phyloP scores from a whole-genome alignment of 805 yeast genomes.

The Candida montana region DNA sequence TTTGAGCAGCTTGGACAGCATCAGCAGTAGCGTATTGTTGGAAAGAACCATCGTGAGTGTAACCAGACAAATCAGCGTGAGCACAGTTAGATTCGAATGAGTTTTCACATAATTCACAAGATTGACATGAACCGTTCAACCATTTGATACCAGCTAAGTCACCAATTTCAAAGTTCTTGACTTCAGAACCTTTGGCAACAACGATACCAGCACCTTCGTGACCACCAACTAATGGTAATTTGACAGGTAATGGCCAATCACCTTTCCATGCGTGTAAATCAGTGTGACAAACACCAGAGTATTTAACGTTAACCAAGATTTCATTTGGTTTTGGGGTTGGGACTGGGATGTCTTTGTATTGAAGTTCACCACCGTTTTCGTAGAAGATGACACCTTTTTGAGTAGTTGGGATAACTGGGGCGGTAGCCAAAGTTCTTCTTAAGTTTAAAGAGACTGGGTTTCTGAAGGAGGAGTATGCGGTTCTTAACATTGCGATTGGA shows the following conservation, averaged over 20 bases:
- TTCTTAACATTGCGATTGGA: slow-evolving; percentile 20
- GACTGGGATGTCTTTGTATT: slow-evolving; percentile 48
- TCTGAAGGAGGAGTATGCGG: slow-evolving; percentile 15
- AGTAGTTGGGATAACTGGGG: slow-evolving; percentile 37
- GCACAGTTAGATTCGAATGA: slow-evolving; percentile 63
- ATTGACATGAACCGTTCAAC: slow-evolving; percentile 65
- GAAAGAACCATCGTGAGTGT: slow-evolving; percentile 40
- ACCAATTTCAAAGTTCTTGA: slow-evolving; percentile 57
- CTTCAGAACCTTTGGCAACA: slow-evolving; percentile 58
- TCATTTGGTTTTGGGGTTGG: slow-evolving; percentile 62
- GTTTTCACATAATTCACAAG: slow-evolving; percentile 59
- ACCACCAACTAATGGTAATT: slow-evolving; percentile 66
- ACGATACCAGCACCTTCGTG: slow-evolving; percentile 75
- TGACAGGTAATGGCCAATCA: slow-evolving; percentile 41
- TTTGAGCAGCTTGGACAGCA: slow-evolving; percentile 58
- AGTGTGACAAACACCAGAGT: slow-evolving; percentile 73
- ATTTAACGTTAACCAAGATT: slow-evolving; percentile 59
- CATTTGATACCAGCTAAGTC: slow-evolving; percentile 67
- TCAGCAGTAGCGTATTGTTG: slow-evolving; percentile 65
- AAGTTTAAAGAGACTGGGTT: slow-evolving; percentile 14
- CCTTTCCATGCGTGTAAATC: slow-evolving; percentile 58
- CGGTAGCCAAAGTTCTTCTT: slow-evolving; percentile 25
- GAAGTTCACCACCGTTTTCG: slow-evolving; percentile 44
- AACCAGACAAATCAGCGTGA: slow-evolving; percentile 64
- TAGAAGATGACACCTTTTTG: slow-evolving; percentile 52